These are phyloP conservation scores for Pseudogymnoascus sp. DNA, from an alignment of 2,329 filamentous ascomycete species.

Conservation along the genomic window DNA sequence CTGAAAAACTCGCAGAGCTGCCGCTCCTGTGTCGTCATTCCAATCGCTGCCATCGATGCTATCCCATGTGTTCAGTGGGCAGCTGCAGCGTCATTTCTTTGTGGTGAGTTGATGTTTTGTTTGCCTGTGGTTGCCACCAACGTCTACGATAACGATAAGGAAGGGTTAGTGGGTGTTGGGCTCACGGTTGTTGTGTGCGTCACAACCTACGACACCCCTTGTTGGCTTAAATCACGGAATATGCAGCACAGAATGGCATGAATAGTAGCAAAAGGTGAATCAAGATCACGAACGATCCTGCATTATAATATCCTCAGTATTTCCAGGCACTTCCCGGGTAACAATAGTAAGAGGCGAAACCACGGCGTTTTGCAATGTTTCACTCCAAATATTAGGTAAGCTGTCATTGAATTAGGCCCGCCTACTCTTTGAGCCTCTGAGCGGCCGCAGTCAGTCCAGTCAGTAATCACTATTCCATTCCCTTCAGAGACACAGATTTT, in stretches of 20 bases:
- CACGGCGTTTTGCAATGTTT: background rate
- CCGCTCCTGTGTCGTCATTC: constrained; percentile 61
- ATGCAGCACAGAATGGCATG: background rate
- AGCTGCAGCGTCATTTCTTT: constrained; percentile 3
- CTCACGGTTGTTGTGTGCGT: background rate
- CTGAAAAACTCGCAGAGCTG: constrained; percentile 78
- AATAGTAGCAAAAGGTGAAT: background rate
- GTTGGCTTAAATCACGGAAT: background rate
- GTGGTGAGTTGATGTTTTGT: background rate
- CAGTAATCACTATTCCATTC: background rate
- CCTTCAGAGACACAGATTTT: background rate
- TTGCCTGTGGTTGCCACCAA: constrained; percentile 1
- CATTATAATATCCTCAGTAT: background rate
- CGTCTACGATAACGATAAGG: constrained; percentile 3
- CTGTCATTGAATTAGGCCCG: background rate
- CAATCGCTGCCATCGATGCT: constrained; percentile 29
- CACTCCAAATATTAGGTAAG: background rate
- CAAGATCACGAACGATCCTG: background rate
- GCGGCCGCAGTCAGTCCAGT: background rate
- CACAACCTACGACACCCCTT: background rate
- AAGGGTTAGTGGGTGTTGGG: background rate
- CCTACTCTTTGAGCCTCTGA: background rate
- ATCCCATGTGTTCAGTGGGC: background rate
- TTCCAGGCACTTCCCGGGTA: background rate
- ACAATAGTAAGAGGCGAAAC: background rate